Percentiles rank a stretch among this genome's conserved stretches.
These are phyloP conservation scores for Trichoderma sp. DNA, from an alignment of 2,329 filamentous ascomycete genomes.

Conservation along the genomic window DNA sequence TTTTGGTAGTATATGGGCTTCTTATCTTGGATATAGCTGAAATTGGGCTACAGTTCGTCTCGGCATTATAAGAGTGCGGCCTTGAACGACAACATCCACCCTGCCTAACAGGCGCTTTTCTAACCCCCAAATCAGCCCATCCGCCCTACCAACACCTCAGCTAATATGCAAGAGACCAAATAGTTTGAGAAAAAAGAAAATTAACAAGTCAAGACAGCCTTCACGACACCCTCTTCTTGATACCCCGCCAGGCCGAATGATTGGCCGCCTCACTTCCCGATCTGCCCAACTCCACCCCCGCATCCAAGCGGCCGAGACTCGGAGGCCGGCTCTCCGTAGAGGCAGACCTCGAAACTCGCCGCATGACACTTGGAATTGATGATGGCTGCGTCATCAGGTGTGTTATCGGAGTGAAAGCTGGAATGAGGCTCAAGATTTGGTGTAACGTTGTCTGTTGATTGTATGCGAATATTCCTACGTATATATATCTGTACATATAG, in stretches of 20 bases:
- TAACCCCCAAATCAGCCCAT: neutral
- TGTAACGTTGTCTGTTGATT: neutral
- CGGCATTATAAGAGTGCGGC: neutral
- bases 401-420: neutral
- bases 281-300: conserved; percentile 6
- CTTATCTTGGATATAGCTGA: neutral
- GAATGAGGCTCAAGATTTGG: neutral
- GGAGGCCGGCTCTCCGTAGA: neutral
- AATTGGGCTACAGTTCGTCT: neutral
- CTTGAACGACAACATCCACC: neutral
- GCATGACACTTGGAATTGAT: neutral
- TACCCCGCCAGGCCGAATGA: neutral
- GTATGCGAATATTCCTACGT: neutral
- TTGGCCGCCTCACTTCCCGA: neutral
- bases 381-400: neutral
- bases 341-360: neutral
- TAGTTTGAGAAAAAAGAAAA: neutral
- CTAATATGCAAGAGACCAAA: neutral
- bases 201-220: neutral
- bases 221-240: neutral
- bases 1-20: no score
- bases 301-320: conserved; percentile 10
- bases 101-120: neutral
- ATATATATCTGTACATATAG: neutral
- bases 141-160: neutral